These are phyloP conservation scores for Diaporthe citriasiana DNA, from an alignment of 2,329 filamentous ascomycete genomes.

Conservation along the genomic window DNA sequence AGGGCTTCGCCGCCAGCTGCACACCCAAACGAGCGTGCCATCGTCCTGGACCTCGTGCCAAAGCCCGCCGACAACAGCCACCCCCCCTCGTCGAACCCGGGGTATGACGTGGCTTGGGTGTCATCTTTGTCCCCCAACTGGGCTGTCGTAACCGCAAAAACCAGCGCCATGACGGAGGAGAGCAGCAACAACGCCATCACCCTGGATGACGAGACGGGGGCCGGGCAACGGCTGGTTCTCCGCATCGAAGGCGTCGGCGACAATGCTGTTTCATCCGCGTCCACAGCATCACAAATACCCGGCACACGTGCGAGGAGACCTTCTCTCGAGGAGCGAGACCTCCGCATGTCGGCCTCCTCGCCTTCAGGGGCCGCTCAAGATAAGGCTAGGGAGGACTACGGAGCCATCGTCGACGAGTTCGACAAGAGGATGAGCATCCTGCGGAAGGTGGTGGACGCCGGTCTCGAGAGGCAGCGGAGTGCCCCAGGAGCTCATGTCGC, in stretches of 20 bases:
- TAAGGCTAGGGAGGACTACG: conserved; percentile 56
- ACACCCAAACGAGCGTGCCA: conserved; percentile 57
- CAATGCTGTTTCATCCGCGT: conserved; percentile 37
- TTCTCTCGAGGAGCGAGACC: conserved; percentile 38
- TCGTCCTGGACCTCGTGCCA: conserved; percentile 69
- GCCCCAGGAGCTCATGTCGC: conserved; percentile 41
- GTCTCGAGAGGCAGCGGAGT: conserved; percentile 58
- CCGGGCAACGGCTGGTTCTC: conserved; percentile 68
- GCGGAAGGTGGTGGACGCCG: conserved; percentile 67
- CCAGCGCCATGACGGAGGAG: conserved; percentile 60
- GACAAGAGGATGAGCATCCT: conserved; percentile 69
- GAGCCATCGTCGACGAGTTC: conserved; percentile 68
- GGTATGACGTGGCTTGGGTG: conserved; percentile 74
- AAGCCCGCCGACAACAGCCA: not conserved
- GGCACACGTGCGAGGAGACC: conserved; percentile 47
- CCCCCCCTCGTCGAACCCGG: conserved; percentile 37
- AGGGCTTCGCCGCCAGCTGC: not conserved
- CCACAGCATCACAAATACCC: not conserved
- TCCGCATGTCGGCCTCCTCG: conserved; percentile 32
- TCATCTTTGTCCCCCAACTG: conserved; percentile 82
- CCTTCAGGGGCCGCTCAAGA: conserved; percentile 11
- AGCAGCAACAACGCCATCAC: conserved; percentile 50
- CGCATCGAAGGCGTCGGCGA: conserved; percentile 69
- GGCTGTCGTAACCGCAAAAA: conserved; percentile 66
- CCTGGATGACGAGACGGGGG: conserved; percentile 45